A percentile compares a stretch with the other conserved stretches of the same genome.
Conservation (phyloP, 2,329 filamentous ascomycete genomes). For the Metarhizium brunneum region DNA sequence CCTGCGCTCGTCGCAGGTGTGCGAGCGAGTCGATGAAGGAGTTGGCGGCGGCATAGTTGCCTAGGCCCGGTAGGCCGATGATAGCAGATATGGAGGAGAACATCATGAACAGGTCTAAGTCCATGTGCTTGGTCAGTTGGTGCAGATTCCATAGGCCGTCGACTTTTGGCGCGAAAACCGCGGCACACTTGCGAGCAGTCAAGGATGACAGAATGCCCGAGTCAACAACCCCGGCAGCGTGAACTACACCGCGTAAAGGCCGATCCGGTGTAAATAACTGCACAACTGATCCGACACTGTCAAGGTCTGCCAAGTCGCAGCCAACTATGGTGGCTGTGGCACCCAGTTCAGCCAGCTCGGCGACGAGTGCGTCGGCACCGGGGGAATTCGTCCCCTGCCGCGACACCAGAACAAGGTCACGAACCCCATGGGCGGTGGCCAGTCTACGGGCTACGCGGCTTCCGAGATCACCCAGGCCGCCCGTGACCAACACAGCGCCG, state of each 20-base stretch:
- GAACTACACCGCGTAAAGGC: no score
- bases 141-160: no score
- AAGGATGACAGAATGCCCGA: no score
- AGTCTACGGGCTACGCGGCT: conserved; percentile 8
- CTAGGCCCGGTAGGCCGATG: conserved; percentile 22
- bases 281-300: neutral
- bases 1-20: conserved; percentile 19
- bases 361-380: conserved; percentile 4
- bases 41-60: conserved; percentile 31
- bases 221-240: no score
- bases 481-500: conserved; percentile 10
- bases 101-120: no score
- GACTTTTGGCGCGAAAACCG: no score
- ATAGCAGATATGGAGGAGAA: conserved; percentile 23
- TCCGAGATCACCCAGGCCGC: conserved; percentile 10
- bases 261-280: no score
- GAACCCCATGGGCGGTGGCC: neutral
- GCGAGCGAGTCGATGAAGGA: conserved; percentile 28
- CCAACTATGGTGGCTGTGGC: conserved; percentile 7
- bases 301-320: conserved; percentile 5
- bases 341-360: conserved; percentile 7
- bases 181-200: no score
- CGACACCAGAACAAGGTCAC: no score
- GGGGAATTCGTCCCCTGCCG: neutral
- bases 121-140: no score